Conservation (phyloP, 108 stramenopile genomes). For the Heterococcus sp. region DNA sequence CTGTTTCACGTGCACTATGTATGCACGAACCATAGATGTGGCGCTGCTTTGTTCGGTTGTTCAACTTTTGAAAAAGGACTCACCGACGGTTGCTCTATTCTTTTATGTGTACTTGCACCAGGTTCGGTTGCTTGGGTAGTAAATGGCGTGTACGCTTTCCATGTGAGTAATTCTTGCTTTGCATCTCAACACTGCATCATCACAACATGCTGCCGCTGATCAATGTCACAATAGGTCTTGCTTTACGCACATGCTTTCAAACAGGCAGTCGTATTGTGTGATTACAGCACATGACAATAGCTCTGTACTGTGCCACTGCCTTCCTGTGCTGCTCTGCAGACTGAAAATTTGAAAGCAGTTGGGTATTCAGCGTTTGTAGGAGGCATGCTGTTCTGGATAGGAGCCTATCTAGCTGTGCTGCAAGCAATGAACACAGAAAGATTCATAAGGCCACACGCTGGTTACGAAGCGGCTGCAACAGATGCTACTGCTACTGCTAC, state of each 20-base stretch:
- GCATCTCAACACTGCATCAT: not conserved
- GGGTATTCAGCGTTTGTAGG: not conserved
- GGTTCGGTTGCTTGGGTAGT: not conserved
- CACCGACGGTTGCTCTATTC: not conserved
- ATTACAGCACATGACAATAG: not conserved
- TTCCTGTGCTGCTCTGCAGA: too few species aligned
- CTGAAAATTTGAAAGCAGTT: not conserved
- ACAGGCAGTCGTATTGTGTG: not conserved
- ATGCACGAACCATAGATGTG: not conserved
- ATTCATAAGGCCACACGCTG: not conserved
- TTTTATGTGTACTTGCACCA: not conserved
- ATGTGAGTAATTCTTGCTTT: too few species aligned
- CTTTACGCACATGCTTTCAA: not conserved
- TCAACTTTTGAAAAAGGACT: not conserved
- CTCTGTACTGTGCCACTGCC: too few species aligned
- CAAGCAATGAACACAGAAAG: not conserved
- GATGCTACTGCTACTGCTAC: not conserved
- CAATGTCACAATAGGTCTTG: not conserved
- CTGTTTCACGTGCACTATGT: not conserved
- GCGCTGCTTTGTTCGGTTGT: not conserved
- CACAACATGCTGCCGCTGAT: not conserved
- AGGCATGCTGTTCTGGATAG: not conserved
- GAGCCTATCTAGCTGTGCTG: not conserved
- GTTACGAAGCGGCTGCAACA: not conserved
- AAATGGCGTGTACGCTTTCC: not conserved